Evolutionary conservation across 768 basidiomycete species (phyloP).

Genomic region (Amanita rimosa): DNA sequence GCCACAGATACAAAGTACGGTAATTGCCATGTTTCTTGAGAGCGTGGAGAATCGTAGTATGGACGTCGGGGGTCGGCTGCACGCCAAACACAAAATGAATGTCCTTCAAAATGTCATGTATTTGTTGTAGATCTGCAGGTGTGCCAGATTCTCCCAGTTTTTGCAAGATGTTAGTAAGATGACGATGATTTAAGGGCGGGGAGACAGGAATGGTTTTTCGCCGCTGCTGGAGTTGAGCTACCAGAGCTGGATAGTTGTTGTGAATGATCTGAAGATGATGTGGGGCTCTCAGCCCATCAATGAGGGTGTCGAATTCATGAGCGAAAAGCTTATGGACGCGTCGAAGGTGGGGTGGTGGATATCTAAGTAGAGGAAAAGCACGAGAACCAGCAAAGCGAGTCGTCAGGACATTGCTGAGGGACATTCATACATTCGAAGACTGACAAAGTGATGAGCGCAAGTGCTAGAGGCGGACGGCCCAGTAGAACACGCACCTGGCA

Average conservation of each 20-base stretch:
- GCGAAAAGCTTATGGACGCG: conserved; percentile 9
- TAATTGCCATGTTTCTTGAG: conserved; percentile 33
- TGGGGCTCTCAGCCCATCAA: conserved; percentile 14
- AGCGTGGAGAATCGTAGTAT: conserved; percentile 36
- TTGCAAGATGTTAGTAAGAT: conserved; percentile 29
- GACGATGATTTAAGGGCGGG: conserved; percentile 16
- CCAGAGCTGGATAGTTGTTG: conserved; percentile 10
- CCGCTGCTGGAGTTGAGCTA: conserved; percentile 11
- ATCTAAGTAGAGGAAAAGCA: conserved; percentile 11
- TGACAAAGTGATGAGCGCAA: neutral
- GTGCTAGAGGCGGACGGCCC: no score
- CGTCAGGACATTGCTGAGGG: conserved; percentile 32
- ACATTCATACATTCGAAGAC: conserved; percentile 49
- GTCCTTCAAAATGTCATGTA: conserved; percentile 41
- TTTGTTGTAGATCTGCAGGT: conserved; percentile 39
- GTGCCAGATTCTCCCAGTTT: conserved; percentile 40
- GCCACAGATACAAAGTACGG: conserved; percentile 35
- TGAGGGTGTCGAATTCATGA: conserved; percentile 13
- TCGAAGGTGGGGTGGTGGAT: conserved; percentile 7
- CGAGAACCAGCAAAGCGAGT: conserved; percentile 22
- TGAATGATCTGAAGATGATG: conserved; percentile 5
- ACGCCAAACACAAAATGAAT: conserved; percentile 36
- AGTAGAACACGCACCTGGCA: no score
- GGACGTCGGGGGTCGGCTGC: conserved; percentile 31
- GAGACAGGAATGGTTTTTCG: conserved; percentile 9